Evolutionary conservation across 192 early-diverging fungal genomes (phyloP).

Genomic region (Coemansia interrupta): DNA sequence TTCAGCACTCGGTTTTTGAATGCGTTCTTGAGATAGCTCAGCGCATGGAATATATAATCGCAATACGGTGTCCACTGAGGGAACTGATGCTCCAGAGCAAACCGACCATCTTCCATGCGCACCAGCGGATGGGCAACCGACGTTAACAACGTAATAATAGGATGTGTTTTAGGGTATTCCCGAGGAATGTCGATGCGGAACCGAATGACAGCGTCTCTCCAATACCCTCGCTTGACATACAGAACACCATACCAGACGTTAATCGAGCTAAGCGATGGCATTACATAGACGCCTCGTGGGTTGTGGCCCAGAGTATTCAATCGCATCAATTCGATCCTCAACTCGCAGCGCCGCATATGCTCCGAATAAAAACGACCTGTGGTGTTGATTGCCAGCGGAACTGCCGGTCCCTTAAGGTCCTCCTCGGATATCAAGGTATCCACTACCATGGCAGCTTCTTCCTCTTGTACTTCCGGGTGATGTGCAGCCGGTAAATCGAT

Average conservation of each 20-base stretch:
- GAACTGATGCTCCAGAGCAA: conserved; percentile 75
- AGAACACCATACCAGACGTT: conserved; percentile 82
- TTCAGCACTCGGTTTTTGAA: conserved; percentile 78
- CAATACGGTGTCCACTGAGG: conserved; percentile 77
- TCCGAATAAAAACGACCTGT: conserved; percentile 49
- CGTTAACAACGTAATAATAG: conserved; percentile 68
- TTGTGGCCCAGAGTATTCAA: conserved; percentile 59
- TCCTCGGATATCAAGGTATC: conserved; percentile 25
- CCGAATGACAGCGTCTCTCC: conserved; percentile 83
- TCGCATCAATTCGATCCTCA: conserved; percentile 46
- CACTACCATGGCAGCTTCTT: neutral
- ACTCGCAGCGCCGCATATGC: conserved; percentile 51
- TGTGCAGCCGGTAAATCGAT: conserved; percentile 23
- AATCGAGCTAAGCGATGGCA: conserved; percentile 57
- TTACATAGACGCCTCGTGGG: conserved; percentile 83
- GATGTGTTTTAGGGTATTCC: conserved; percentile 71
- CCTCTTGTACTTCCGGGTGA: neutral
- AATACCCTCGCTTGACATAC: conserved; percentile 88
- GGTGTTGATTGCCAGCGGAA: conserved; percentile 38
- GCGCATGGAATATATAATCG: conserved; percentile 78
- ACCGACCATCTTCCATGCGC: conserved; percentile 59
- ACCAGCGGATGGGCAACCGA: conserved; percentile 85
- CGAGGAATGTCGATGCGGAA: conserved; percentile 77
- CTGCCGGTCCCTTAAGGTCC: conserved; percentile 22
- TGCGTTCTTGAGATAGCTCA: conserved; percentile 82